These are phyloP conservation scores for Anthracocystis panici-leucophaei DNA, from an alignment of 1,284 basidiomycete genomes.

Conservation along the genomic window DNA sequence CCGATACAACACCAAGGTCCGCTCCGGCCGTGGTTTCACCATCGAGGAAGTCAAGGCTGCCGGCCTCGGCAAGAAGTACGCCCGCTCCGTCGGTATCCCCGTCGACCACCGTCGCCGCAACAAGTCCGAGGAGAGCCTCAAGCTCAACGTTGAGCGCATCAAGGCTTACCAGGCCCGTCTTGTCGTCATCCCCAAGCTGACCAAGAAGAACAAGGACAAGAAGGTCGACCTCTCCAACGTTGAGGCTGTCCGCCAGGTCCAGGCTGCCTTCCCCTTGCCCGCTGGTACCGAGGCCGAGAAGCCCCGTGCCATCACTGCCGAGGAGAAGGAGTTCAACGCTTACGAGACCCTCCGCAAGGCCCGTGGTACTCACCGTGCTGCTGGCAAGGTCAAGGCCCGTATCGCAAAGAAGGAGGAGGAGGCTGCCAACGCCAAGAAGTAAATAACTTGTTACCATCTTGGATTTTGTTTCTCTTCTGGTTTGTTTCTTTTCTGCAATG, in stretches of 20 bases:
- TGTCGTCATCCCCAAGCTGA: constrained; percentile 84
- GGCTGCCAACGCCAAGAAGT: constrained; percentile 92
- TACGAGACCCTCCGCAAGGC: constrained; percentile 89
- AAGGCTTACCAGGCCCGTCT: constrained; percentile 86
- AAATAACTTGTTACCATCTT: constrained; percentile 69
- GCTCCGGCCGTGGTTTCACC: constrained; percentile 97
- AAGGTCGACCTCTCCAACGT: constrained; percentile 81
- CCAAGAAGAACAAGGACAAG: constrained; percentile 91
- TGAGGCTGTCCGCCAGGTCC: constrained; percentile 78
- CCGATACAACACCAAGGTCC: constrained; percentile 98
- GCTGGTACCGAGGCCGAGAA: constrained; percentile 78
- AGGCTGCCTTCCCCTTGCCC: constrained; percentile 73
- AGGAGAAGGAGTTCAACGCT: constrained; percentile 85
- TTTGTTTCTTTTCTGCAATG: constrained; percentile 11
- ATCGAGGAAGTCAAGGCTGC: constrained; percentile 95
- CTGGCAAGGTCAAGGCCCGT: constrained; percentile 84
- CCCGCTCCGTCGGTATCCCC: constrained; percentile 90
- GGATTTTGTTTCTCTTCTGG: neutral
- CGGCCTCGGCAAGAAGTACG: constrained; percentile 93
- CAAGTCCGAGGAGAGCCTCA: constrained; percentile 95
- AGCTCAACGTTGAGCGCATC: constrained; percentile 93
- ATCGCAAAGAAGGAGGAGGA: constrained; percentile 82
- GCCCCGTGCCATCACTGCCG: constrained; percentile 91
- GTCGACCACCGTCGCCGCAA: constrained; percentile 98
- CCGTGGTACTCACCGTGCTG: constrained; percentile 86